Conservation (phyloP, 306 rosid species). For the Comarum palustre region DNA sequence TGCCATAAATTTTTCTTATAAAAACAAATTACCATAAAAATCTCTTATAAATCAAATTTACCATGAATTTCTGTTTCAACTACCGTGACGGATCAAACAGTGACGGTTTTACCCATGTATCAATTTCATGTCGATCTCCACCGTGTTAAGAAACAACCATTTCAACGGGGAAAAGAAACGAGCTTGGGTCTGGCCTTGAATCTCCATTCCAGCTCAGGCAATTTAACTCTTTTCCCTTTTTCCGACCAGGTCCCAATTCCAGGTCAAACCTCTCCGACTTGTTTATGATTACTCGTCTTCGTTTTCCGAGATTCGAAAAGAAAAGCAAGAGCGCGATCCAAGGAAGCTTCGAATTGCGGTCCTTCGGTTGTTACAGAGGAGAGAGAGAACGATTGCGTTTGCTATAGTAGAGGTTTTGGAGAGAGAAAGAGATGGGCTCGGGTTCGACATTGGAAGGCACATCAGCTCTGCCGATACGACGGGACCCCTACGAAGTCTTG, state of each 20-base stretch:
- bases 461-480: conserved; percentile 67
- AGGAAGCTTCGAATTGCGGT: conserved; percentile 46
- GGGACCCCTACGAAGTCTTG: conserved; percentile 95
- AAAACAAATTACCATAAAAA: too few species aligned
- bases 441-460: conserved; percentile 82
- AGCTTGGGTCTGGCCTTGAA: not conserved
- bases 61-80: too few species aligned
- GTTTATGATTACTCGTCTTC: conserved; percentile 12
- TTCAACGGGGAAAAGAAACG: not conserved
- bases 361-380: conserved; percentile 10
- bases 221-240: not conserved
- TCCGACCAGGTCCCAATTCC: not conserved
- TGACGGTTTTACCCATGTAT: not conserved
- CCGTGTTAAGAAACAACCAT: too few species aligned
- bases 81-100: not conserved
- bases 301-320: conserved; percentile 25
- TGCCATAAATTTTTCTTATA: too few species aligned
- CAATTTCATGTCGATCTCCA: too few species aligned
- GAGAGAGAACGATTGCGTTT: not conserved
- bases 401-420: not conserved
- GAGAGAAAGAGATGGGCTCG: conserved; percentile 35
- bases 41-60: too few species aligned
- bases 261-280: conserved; percentile 1
- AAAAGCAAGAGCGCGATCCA: conserved; percentile 38
- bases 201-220: not conserved